Percentiles rank a stretch among this genome's conserved stretches.
Conservation (phyloP, 192 early-diverging fungal species). For the Backusella liffmaniae region DNA sequence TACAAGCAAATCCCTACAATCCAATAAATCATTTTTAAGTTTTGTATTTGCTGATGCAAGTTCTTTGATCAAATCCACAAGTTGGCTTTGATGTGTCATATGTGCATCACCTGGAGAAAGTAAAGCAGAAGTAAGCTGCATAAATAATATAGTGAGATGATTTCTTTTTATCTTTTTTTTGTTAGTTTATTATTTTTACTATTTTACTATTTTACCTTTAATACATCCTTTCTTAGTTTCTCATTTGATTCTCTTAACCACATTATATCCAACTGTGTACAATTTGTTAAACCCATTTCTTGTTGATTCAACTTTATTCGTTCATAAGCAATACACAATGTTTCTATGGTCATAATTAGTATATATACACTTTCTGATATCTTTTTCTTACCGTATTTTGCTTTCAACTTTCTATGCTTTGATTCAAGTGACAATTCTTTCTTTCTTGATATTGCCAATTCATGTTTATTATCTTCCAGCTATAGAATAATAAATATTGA, state of each 20-base stretch:
- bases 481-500: background rate
- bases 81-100: slow-evolving; percentile 34
- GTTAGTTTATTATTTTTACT: background rate
- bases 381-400: slow-evolving; percentile 30
- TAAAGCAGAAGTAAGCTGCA: slow-evolving; percentile 12
- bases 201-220: slow-evolving; percentile 27
- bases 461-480: slow-evolving; percentile 44
- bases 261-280: slow-evolving; percentile 8
- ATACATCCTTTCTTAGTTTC: slow-evolving; percentile 28
- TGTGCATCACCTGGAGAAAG: background rate
- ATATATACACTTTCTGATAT: background rate
- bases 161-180: background rate
- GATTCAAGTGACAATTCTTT: slow-evolving; percentile 34
- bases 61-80: slow-evolving; percentile 54
- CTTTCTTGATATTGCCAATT: slow-evolving; percentile 31
- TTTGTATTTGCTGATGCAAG: slow-evolving; percentile 54
- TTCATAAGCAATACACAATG: slow-evolving; percentile 28
- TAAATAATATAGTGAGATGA: background rate
- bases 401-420: slow-evolving; percentile 33
- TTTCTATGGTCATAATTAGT: slow-evolving; percentile 13
- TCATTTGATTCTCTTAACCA: slow-evolving; percentile 35
- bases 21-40: slow-evolving; percentile 42
- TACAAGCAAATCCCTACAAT: slow-evolving; percentile 47
- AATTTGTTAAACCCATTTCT: slow-evolving; percentile 14
- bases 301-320: slow-evolving; percentile 34